Evolutionary conservation across 1,139 yeast genomes (phyloP), one percentile per base, ranked within the genome.

Genomic region (Blastobotrys buckinghamii): DNA sequence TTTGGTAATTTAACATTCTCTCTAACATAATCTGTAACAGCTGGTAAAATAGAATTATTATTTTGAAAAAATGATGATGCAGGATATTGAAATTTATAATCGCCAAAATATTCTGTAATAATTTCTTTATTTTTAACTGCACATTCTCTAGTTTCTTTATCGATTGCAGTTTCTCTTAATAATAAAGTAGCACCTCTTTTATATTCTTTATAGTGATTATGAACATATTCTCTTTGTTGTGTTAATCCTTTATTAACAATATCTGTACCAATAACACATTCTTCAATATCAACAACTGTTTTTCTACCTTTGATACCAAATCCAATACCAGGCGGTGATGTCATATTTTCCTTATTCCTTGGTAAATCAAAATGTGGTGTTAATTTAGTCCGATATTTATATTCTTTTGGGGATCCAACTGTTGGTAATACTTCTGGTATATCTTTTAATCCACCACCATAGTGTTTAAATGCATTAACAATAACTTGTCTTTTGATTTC

Each of bases 41-140:
- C 68, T 1, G 96, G 96, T 54, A 92, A 72, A 34, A 92, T 92
- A 19, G 95, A 83, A 65, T 89, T 92, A 69, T 92, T 92, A 69
- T 92, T 92, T 67, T 92, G 98, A 74, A 92, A 92, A 62, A 92
- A 92, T 61, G 90, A 95, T 48, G 95, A 95, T 0, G 97, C 97
- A 20, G 90, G 82, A 65, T 87, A 92, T 61, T 86, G 82, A 67
- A 92, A 92, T 46, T 80, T 77, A 67, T 72, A 82, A 22, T 63
- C 56, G 5, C 85, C 92, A 48, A 90, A 81, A 57, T 77, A 77
- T 63, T 92, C 98, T 6, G 81, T 79, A 46, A 90, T 94, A 47
- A 87, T 80, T 53, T 83, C 87, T 63, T 92, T 80, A 39, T 87
- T 69, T 52, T 85, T 77, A 0, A 95, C 87, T 15, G 72, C 74